Evolutionary conservation across 2,329 filamentous ascomycete genomes (phyloP).

Genomic region (Trichophyton mentagrophytes): DNA sequence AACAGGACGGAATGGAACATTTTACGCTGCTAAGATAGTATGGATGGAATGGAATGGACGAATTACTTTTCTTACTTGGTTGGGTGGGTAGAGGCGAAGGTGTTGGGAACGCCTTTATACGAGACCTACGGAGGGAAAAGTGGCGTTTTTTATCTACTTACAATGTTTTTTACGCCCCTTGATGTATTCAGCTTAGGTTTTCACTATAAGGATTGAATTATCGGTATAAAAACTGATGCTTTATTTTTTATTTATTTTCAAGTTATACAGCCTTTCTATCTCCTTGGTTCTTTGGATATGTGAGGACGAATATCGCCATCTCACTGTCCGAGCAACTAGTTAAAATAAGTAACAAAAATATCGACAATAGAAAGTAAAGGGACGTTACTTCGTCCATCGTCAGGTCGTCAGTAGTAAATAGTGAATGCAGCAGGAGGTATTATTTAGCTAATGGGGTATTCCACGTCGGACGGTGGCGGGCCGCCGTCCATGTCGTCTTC

Average conservation of each 20-base stretch:
- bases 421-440: not conserved
- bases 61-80: not conserved
- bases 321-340: too few relatives aligned
- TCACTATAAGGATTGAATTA: too few relatives aligned
- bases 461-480: not conserved
- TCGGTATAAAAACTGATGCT: too few relatives aligned
- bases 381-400: too few relatives aligned
- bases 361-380: too few relatives aligned
- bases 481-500: slow-evolving; percentile 17
- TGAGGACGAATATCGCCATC: too few relatives aligned
- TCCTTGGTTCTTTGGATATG: too few relatives aligned
- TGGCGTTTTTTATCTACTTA: not conserved
- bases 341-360: too few relatives aligned
- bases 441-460: not conserved
- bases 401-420: not conserved
- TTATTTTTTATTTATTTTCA: not conserved
- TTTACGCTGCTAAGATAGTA: slow-evolving; percentile 1
- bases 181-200: too few relatives aligned
- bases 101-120: not conserved
- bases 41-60: not conserved
- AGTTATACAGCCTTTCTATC: too few relatives aligned
- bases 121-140: not conserved
- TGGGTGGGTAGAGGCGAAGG: not conserved
- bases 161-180: too few relatives aligned
- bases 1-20: not conserved